Conservation (phyloP, 345 rosid species). For the Bruguiera gymnorhiza region DNA sequence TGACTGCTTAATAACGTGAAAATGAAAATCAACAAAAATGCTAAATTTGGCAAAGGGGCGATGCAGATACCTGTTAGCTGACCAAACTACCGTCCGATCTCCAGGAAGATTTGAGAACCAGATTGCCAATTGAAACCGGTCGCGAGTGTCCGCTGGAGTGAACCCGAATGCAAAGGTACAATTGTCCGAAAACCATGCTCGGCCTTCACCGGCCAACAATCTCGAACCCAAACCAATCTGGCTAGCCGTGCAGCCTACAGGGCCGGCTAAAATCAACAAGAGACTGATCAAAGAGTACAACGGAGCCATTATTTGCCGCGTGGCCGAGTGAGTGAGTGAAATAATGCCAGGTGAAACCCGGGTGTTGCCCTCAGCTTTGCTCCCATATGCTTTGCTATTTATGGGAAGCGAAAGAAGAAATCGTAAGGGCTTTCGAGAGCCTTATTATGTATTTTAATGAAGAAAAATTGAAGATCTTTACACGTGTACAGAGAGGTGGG, state of each 20-base stretch:
- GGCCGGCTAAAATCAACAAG: slow-evolving; percentile 17
- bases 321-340: background rate
- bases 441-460: slow-evolving; percentile 6
- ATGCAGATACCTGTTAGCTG: slow-evolving; percentile 55
- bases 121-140: slow-evolving; percentile 49
- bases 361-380: slow-evolving; percentile 7
- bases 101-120: slow-evolving; percentile 83
- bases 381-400: background rate
- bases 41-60: no score
- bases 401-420: background rate
- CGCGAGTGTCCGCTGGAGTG: slow-evolving; percentile 29
- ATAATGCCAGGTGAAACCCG: slow-evolving; percentile 9
- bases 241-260: slow-evolving; percentile 32
- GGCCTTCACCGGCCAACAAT: slow-evolving; percentile 42
- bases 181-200: slow-evolving; percentile 61
- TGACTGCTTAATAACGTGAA: no score
- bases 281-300: slow-evolving; percentile 11
- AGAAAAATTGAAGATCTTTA: slow-evolving; percentile 1
- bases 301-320: slow-evolving; percentile 5
- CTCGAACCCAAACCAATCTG: slow-evolving; percentile 58
- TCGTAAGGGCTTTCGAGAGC: background rate
- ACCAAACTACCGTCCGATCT: slow-evolving; percentile 76
- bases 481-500: slow-evolving; percentile 51
- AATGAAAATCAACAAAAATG: no score
- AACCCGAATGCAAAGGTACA: slow-evolving; percentile 83